Percentiles rank a stretch among this genome's conserved stretches.
Conservation (phyloP, 2,329 filamentous ascomycete species). For the Pseudogymnoascus sp. region DNA sequence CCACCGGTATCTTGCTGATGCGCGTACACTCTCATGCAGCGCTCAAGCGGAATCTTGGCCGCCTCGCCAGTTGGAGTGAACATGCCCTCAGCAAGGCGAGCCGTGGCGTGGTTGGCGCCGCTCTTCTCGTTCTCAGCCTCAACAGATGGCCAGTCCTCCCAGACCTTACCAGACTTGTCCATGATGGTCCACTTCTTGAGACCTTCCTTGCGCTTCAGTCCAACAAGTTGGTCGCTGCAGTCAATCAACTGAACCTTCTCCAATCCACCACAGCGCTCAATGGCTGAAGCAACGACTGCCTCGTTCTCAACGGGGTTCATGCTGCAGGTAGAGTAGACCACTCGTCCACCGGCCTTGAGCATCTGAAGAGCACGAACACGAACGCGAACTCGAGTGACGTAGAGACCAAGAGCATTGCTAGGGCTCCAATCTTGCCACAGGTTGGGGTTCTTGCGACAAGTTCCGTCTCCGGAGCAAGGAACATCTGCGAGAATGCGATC, state of each 20-base stretch:
- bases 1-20: conserved; percentile 94
- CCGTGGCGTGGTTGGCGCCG: conserved; percentile 53
- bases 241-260: conserved; percentile 79
- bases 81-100: conserved; percentile 71
- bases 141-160: conserved; percentile 77
- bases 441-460: conserved; percentile 83
- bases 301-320: conserved; percentile 99
- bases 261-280: conserved; percentile 80
- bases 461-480: conserved; percentile 93
- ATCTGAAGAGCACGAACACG: conserved; percentile 88
- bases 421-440: conserved; percentile 95
- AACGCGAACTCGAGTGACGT: conserved; percentile 82
- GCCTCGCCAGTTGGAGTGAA: conserved; percentile 59
- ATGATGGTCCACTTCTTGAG: conserved; percentile 83
- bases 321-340: conserved; percentile 97
- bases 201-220: conserved; percentile 69
- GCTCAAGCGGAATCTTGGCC: conserved; percentile 68
- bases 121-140: conserved; percentile 57
- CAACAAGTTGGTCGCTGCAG: conserved; percentile 69
- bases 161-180: conserved; percentile 75
- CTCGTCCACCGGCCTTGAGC: conserved; percentile 87
- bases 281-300: conserved; percentile 79
- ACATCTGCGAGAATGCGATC: conserved; percentile 95
- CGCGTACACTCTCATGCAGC: conserved; percentile 89
- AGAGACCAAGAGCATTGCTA: conserved; percentile 77